Evolutionary conservation across 768 basidiomycete genomes (phyloP), one percentile per base, ranked within the genome.

Genomic region (Sarcomyxa edulis): DNA sequence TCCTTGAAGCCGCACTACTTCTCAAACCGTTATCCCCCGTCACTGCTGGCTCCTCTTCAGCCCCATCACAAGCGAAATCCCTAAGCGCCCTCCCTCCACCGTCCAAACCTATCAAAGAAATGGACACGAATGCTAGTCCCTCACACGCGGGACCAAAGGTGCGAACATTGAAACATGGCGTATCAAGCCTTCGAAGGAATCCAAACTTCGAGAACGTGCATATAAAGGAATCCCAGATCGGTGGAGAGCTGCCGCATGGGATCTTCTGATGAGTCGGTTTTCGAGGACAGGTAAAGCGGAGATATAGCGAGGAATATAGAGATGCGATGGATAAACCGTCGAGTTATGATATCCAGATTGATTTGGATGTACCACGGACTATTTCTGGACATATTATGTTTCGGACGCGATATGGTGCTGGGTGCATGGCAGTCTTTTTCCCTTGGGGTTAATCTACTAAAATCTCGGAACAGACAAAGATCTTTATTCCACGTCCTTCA

Each of bases 191-290:
- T 68, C 66, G 12, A 90, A 85, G 60, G 78, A 71, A 48, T 66
- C 54, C 51, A 93, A 86, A 60, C 68, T 86, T 14, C 73, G 84
- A 22, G 62, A 75, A 47, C 73, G 95, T 21, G 77, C 83, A 37
- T 97, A 89, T 70, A 99, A 99, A 56, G 96, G 96, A 40, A 81
- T 98, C 21, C 96, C 96, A 2, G 95, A 98, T 60, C 76, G 93
- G 34, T 99, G 96, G 96, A 72, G 96, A 28, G 69, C 76, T 35
- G 95, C 91, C 4, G 90, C 82, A 1, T 99, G 96, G 96, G 88
- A 84, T 48, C 66, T 87, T 6, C 60, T 97, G 44, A 77, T 91
- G 62, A 74, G 69, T 40, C 54, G 68, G 33, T 76, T 64, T 48
- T 60, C 81, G 37, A 63, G 55, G 33, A 62, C 68, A 16, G 68